Evolutionary conservation across 148 eudicot genomes (phyloP).

Genomic region (Dianthus caryophyllus): DNA sequence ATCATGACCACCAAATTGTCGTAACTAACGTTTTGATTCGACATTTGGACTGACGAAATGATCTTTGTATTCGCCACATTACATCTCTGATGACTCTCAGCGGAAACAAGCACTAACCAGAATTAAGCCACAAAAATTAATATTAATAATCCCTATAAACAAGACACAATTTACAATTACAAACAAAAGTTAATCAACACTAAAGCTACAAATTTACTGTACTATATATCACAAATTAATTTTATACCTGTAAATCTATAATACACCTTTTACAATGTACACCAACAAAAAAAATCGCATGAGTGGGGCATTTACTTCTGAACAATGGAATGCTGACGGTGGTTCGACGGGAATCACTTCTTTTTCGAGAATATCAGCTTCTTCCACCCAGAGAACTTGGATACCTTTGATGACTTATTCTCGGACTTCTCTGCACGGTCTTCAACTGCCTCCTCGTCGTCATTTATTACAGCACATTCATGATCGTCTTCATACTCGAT

Average conservation of each 20-base stretch:
- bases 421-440: constrained; percentile 3
- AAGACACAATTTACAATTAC: background rate
- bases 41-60: no score
- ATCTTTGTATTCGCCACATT: no score
- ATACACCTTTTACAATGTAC: constrained; percentile 6
- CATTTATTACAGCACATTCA: constrained; percentile 19
- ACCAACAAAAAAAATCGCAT: constrained; percentile 2
- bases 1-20: no score
- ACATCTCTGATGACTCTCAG: no score
- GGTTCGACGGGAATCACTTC: constrained; percentile 15
- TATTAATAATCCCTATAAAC: background rate
- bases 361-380: constrained; percentile 23
- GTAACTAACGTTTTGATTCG: no score
- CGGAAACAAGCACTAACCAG: background rate
- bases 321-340: background rate
- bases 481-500: constrained; percentile 15
- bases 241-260: background rate
- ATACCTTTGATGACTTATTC: constrained; percentile 25
- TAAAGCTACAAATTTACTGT: background rate
- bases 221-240: constrained; percentile 1
- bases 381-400: constrained; percentile 31
- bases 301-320: no score
- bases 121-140: background rate
- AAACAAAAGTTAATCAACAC: background rate
- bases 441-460: constrained; percentile 11